Evolutionary conservation across 106 monocot genomes (phyloP).

Genomic region (Gastrodia elata): DNA sequence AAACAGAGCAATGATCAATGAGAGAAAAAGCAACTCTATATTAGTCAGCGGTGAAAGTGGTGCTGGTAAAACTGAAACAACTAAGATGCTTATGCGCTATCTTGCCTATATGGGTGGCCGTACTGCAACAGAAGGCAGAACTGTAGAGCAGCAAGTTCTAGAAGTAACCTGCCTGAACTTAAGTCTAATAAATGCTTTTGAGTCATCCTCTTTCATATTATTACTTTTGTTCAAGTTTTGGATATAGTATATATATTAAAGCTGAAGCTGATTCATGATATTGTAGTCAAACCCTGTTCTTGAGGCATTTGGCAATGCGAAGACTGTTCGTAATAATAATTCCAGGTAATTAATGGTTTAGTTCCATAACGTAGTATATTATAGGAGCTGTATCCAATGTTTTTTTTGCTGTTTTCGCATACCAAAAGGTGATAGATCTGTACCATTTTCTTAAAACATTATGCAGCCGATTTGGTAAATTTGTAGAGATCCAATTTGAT

Average conservation of each 20-base stretch:
- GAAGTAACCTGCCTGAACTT: conserved; percentile 11
- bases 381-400: neutral
- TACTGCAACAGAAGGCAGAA: conserved; percentile 17
- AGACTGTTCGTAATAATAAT: conserved; percentile 63
- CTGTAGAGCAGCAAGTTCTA: conserved; percentile 30
- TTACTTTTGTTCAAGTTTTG: no score
- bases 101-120: conserved; percentile 37
- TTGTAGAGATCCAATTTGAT: conserved; percentile 65
- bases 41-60: conserved; percentile 34
- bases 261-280: neutral
- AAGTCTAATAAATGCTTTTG: no score
- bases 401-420: no score
- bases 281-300: conserved; percentile 61
- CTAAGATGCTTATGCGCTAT: conserved; percentile 35
- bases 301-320: conserved; percentile 69
- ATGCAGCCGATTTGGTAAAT: conserved; percentile 59
- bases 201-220: no score
- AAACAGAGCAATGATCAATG: conserved; percentile 29
- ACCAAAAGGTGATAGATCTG: no score
- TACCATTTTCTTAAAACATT: neutral
- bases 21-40: conserved; percentile 26
- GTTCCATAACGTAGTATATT: neutral
- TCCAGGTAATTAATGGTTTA: conserved; percentile 29
- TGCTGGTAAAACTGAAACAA: no score
- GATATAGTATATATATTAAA: neutral